Evolutionary conservation across 1,284 basidiomycete species (phyloP), one percentile per base, ranked within the genome.

Genomic region (Ceratobasidium sp.): DNA sequence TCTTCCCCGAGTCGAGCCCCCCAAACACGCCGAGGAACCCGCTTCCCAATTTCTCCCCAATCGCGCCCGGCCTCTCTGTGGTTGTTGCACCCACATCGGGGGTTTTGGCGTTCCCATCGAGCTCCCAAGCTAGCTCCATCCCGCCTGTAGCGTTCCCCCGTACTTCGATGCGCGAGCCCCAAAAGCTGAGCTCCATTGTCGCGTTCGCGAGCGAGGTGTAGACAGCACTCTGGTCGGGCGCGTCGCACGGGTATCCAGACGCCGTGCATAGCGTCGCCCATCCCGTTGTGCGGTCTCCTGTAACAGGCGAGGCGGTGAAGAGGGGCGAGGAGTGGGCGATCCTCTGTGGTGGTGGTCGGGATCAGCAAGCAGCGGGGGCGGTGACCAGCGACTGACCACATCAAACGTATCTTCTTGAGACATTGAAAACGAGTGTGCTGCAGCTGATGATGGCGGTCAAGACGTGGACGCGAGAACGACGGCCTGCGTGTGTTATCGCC

Each of bases 351-450:
- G 34, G 34, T 53, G n/a, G 31, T 34, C 39, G 13, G 19, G 11
- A 13, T 39, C 24, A 14, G 14, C 63, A 34, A 49, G 54, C 27
- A 27, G 8, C 34, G 34, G 6, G 54, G 14, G 27, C 24, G 43
- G 51, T 37, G 54, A 58, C 31, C 5, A 31, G 13, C 13, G 34
- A 71, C 68, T 59, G 54, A 71, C 68, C 41, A 71, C 24, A 43
- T 71, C 68, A 71, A 71, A 71, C 5, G 68, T 58, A 24, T 59
- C 31, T 59, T 71, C 68, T 46, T 49, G 34, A 43, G 66, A 29
- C 68, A 71, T 71, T 24, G 68, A 39, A 56, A 48, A 48, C 4
- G 54, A 71, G 54, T 48, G 68, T 39, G 39, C 48, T 68, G 16
- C 27, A 46, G 41, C 22, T 43, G 68, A 41, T 49, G 68, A 49